phyloP scores from a whole-genome alignment of 2,329 filamentous ascomycete genomes.

The Fusarium hostae region DNA sequence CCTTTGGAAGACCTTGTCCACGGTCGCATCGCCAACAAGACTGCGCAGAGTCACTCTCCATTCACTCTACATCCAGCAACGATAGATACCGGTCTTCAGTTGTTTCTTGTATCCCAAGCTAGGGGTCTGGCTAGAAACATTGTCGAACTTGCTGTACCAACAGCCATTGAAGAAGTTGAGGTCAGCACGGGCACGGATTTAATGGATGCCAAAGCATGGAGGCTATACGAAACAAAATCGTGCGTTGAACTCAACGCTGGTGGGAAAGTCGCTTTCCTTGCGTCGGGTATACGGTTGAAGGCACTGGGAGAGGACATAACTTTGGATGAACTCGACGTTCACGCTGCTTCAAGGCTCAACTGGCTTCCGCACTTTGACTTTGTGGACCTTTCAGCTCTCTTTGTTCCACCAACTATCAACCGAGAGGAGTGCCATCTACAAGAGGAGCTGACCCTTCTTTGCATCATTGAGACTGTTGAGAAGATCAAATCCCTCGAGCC shows the following conservation, averaged over 20 bases:
- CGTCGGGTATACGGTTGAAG: neutral
- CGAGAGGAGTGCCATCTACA: neutral
- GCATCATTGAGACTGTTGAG: neutral
- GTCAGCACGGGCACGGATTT: neutral
- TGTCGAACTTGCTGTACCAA: neutral
- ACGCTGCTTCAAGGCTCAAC: conserved; percentile 1
- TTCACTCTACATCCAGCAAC: conserved; percentile 18
- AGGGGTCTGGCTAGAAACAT: neutral
- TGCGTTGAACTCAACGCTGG: conserved; percentile 1
- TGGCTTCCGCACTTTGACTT: conserved; percentile 26
- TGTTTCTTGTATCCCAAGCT: neutral
- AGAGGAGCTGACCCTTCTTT: conserved; percentile 3
- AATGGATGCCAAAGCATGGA: conserved; percentile 15
- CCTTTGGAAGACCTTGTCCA: neutral
- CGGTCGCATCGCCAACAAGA: neutral
- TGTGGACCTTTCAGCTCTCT: neutral
- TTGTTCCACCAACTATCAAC: neutral
- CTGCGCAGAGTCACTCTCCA: neutral
- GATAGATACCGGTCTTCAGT: conserved; percentile 11
- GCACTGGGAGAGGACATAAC: neutral
- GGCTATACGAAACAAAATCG: neutral
- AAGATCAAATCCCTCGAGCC: conserved; percentile 7
- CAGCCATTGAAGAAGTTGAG: conserved; percentile 4
- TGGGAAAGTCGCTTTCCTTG: neutral
- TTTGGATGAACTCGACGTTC: neutral